Evolutionary conservation across 305 asterid species (phyloP), one percentile per base, ranked within the genome.

Genomic region (Fraxinus paxiana): DNA sequence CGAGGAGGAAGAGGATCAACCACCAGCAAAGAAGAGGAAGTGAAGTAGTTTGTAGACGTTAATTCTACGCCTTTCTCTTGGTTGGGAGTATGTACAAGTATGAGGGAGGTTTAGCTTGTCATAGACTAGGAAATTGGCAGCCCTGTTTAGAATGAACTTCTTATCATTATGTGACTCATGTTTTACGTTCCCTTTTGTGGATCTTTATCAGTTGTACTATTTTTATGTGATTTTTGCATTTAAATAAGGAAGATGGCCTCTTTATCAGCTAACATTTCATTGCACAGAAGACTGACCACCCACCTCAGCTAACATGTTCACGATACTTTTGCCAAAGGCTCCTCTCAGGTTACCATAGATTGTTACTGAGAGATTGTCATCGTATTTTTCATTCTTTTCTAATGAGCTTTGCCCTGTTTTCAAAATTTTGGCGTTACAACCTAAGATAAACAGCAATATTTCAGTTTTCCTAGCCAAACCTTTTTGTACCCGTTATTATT

Each of bases 21-120:
- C 98, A 77, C 98, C 98, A 6, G 89, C 97, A 5, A 94, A 94
- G 92, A 94, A 94, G 91, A 94, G 94, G 80, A 94, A 94, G 88
- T 93, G 87, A 93, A 77, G 82, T n/a, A 34, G 84, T 13, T 20
- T 9, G 4, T 80, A 82, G 82, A 51, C 78, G 86, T 82, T 82
- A 54, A 17, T 81, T 86, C 83, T 81, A 86, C 59, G 56, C 69
- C 82, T 87, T 72, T 81, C 41, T 89, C 28, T 51, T 82, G 87
- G 82, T 78, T 87, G 90, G 87, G 87, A 80, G 87, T 85, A 88
- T 87, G 90, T 87, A 84, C 61, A 87, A 87, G 92, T 82, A 77
- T 10, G 83, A 84, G 84, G 88, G 61, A 74, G 75, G 77, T 75
- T 83, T 87, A 87, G 90, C 73, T 82, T 83, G 89, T 81, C 75